Percentiles rank a stretch among this genome's conserved stretches.
phyloP scores from a whole-genome alignment of 2,329 filamentous ascomycete genomes.

The Metarhizium guizhouense region DNA sequence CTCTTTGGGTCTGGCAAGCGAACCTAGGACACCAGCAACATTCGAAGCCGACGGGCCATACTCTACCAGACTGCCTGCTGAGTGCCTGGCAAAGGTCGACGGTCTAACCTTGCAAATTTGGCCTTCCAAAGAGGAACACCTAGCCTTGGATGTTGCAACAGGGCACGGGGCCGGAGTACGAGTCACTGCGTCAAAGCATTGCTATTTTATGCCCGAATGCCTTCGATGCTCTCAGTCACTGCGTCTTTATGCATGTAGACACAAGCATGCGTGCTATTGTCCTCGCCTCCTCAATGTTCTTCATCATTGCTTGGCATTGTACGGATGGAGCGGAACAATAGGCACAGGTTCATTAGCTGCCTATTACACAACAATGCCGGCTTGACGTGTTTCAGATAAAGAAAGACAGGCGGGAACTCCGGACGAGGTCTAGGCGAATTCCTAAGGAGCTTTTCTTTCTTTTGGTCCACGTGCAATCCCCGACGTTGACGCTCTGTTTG shows the following conservation, averaged over 20 bases:
- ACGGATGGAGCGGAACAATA: background rate
- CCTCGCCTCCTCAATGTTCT: background rate
- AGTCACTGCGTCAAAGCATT: background rate
- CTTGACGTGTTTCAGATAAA: background rate
- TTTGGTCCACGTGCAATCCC: background rate
- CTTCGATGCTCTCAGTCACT: background rate
- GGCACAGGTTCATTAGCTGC: background rate
- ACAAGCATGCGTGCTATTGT: background rate
- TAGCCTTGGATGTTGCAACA: no score
- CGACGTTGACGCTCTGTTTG: background rate
- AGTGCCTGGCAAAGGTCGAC: no score
- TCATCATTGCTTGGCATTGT: background rate
- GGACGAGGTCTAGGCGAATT: background rate
- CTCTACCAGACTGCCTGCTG: no score
- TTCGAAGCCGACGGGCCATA: no score
- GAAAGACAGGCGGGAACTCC: background rate
- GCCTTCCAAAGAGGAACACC: no score
- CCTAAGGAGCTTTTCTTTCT: background rate
- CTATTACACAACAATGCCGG: background rate
- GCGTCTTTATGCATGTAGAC: background rate
- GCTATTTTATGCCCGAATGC: background rate
- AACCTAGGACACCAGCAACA: no score
- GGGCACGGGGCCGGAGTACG: no score
- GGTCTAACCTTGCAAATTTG: no score
- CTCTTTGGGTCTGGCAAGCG: no score